Conservation (phyloP, 2,329 filamentous ascomycete species). For the Lachnellula willkommii region DNA sequence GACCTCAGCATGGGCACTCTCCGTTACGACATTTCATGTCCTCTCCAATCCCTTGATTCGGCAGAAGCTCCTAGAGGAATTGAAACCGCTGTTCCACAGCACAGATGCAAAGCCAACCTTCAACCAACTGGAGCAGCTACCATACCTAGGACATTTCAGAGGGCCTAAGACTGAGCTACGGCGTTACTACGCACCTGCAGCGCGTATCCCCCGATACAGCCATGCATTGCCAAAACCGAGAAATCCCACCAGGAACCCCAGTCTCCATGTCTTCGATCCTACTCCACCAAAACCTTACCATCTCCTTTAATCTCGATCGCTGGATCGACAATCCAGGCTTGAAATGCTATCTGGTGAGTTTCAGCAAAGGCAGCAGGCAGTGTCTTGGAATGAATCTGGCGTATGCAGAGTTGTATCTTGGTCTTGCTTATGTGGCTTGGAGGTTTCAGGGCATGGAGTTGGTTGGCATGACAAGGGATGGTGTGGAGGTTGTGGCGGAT, state of each 20-base stretch:
- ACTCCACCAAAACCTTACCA: conserved; percentile 27
- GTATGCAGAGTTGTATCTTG: conserved; percentile 9
- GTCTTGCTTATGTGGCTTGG: neutral
- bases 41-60: conserved; percentile 29
- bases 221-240: conserved; percentile 9
- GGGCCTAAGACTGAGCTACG: conserved; percentile 28
- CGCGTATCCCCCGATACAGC: conserved; percentile 20
- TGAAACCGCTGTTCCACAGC: conserved; percentile 15
- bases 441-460: conserved; percentile 2
- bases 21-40: conserved; percentile 32
- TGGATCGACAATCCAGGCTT: conserved; percentile 34
- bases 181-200: conserved; percentile 26
- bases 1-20: conserved; percentile 31
- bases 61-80: conserved; percentile 29
- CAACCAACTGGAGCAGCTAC: conserved; percentile 19
- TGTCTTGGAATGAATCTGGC: conserved; percentile 13
- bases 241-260: conserved; percentile 28
- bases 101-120: no score
- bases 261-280: conserved; percentile 33
- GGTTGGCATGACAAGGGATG: neutral
- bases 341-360: conserved; percentile 34
- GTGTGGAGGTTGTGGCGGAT: conserved; percentile 9
- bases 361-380: conserved; percentile 1
- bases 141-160: conserved; percentile 28
- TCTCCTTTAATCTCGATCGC: conserved; percentile 34